Evolutionary conservation across 2,329 filamentous ascomycete species (phyloP), one percentile per base, ranked within the genome.

Genomic region (Cytospora leucostoma): DNA sequence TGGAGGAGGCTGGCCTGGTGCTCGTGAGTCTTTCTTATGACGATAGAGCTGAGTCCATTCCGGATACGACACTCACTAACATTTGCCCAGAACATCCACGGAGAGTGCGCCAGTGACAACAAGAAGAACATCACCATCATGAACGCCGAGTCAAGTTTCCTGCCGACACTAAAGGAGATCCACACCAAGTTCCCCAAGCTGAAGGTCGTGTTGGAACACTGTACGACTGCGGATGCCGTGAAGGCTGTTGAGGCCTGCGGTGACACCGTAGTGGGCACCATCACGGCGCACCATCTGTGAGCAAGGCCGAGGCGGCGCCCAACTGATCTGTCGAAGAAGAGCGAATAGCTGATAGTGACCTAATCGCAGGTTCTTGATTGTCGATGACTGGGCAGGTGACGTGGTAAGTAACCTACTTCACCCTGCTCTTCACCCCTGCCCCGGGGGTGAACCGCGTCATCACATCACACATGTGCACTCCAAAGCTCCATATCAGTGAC

Each of bases 281-380:
- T 96, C 68, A 97, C 93, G 0, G 91, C 92, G 2, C 93, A 97
- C 72, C 93, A 97, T 71, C 80, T 96, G 27, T 92, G 8, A 66
- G 65, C 15, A 44, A 4, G 32, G 12, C 13, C n/a, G 8, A 47
- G 8, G n/a, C 27, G 15, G 27, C 27, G 27, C 27, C 51, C 27
- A 37, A 32, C 34, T 54, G 12, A 1, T 8, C 12, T 54, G 21
- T 21, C 33, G 51, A 54, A 19, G 19, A 7, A 13, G 11, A 13
- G 3, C 15, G 51, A 34, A 34, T 11, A 8, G 27, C 34, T 47
- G 13, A 47, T 19, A 19, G 44, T 21, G 8, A 21, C 17, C 7
- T 12, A 10, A 17, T n/a, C 3, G 7, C 49, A 66, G 65, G 35
- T 66, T 86, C 68, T 82, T 97, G 37, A 92, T 89, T 13, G 87